These are phyloP conservation scores for Raffaelea albimanens DNA, from an alignment of 2,329 filamentous ascomycete species.

Conservation along the genomic window DNA sequence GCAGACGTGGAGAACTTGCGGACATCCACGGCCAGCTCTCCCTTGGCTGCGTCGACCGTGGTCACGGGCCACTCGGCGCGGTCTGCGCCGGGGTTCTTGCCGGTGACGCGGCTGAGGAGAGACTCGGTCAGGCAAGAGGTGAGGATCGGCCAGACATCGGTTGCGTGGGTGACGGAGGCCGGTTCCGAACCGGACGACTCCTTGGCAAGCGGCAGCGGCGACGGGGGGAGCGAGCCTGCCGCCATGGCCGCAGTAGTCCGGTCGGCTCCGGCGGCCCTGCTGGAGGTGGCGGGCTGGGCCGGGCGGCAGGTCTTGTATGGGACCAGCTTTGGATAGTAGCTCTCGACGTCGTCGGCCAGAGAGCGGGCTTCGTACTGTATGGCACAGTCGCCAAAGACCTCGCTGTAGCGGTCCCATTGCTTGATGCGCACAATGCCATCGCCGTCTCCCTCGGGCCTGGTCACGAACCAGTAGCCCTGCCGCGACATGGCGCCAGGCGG, in stretches of 20 bases:
- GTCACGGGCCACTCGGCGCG: conserved; percentile 38
- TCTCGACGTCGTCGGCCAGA: conserved; percentile 30
- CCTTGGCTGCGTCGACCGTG: conserved; percentile 41
- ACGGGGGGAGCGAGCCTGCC: too few relatives aligned
- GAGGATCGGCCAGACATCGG: conserved; percentile 40
- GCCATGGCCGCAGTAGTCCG: too few relatives aligned
- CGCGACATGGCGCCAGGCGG: conserved; percentile 38
- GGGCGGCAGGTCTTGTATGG: conserved; percentile 29
- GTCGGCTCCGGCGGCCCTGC: too few relatives aligned
- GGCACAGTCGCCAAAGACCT: conserved; percentile 40
- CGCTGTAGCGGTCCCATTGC: conserved; percentile 47
- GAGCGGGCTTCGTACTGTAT: conserved; percentile 33
- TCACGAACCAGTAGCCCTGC: conserved; percentile 48
- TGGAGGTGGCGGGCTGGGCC: too few relatives aligned
- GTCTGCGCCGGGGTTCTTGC: conserved; percentile 20
- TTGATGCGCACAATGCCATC: conserved; percentile 32
- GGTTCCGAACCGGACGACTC: too few relatives aligned
- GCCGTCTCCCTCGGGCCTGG: conserved; percentile 15
- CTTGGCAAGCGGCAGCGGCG: too few relatives aligned
- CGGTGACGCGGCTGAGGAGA: conserved; percentile 38
- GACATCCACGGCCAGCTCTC: conserved; percentile 29
- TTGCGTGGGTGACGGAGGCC: conserved; percentile 7
- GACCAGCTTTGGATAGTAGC: conserved; percentile 30
- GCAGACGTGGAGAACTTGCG: conserved; percentile 16
- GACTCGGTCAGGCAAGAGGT: conserved; percentile 35